Conservation (phyloP, 2,329 filamentous ascomycete species). For the Sporothrix sp. region DNA sequence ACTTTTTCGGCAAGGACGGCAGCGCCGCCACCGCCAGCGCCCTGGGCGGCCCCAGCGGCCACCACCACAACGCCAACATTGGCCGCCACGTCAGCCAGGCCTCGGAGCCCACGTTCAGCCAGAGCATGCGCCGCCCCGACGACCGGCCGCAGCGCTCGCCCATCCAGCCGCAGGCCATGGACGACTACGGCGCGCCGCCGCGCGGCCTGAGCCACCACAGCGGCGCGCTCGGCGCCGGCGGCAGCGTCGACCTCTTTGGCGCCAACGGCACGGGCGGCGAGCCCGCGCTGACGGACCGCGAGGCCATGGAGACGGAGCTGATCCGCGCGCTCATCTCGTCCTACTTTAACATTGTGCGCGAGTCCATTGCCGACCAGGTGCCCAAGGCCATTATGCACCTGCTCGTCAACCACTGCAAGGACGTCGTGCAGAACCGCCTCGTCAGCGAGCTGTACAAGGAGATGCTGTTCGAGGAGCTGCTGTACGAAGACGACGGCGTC, state of each 20-base stretch:
- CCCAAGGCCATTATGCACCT: conserved; percentile 99
- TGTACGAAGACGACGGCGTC: conserved; percentile 95
- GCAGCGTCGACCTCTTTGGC: conserved; percentile 13
- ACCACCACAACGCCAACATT: conserved; percentile 31
- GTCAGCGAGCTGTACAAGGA: conserved; percentile 96
- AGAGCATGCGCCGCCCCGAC: conserved; percentile 67
- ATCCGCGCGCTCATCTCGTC: conserved; percentile 94
- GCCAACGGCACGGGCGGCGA: conserved; percentile 51
- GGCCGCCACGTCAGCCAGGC: conserved; percentile 65
- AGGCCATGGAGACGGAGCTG: conserved; percentile 94
- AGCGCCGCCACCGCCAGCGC: neutral
- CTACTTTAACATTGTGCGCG: conserved; percentile 98
- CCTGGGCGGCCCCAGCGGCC: neutral
- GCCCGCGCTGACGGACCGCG: conserved; percentile 85
- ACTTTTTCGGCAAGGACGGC: conserved; percentile 97
- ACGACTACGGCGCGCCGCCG: conserved; percentile 5
- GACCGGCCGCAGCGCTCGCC: conserved; percentile 47
- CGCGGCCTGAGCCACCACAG: neutral
- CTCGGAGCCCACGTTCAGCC: conserved; percentile 70
- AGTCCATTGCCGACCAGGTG: conserved; percentile 97
- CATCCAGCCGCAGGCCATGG: conserved; percentile 22
- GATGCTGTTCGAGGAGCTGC: conserved; percentile 75
- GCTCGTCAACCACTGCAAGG: conserved; percentile 95
- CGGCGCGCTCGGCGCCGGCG: conserved; percentile 6
- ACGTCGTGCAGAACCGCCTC: conserved; percentile 92